A percentile compares a stretch with the other conserved stretches of the same genome.
Conservation (phyloP, 163 green algal genomes). For the Volvox carteri region DNA sequence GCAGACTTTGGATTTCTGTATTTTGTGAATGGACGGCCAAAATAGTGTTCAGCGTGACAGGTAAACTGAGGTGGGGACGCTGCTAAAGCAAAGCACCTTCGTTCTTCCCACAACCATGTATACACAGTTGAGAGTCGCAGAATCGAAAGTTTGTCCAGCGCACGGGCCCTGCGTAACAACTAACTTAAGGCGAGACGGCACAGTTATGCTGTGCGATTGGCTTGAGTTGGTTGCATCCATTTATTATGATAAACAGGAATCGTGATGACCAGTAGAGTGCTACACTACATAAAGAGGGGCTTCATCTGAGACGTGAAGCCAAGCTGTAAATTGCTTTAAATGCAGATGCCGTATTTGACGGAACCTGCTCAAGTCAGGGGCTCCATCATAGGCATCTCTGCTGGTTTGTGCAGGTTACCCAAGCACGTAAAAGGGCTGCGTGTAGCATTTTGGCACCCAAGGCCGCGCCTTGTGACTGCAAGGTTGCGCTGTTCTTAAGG, state of each 20-base stretch:
- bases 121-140: background rate
- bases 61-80: background rate
- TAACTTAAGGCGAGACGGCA: constrained; percentile 27
- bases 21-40: background rate
- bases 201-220: background rate
- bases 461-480: background rate
- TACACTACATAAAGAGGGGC: no score
- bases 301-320: no score
- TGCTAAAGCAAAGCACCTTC: background rate
- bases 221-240: background rate
- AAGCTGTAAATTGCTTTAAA: background rate
- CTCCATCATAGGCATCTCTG: background rate
- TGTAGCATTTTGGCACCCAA: background rate
- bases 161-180: constrained; percentile 52
- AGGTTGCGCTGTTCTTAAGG: no score
- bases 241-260: no score
- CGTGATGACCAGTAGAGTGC: no score
- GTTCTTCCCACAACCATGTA: constrained; percentile 63
- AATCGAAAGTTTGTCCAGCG: constrained; percentile 32
- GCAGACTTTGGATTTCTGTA: constrained; percentile 60
- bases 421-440: background rate
- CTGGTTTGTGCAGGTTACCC: background rate
- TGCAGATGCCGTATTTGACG: background rate
- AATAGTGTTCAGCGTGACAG: background rate
- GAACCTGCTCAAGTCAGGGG: no score